phyloP scores from a whole-genome alignment of 306 rosid species.

The Castanea mollissima region DNA sequence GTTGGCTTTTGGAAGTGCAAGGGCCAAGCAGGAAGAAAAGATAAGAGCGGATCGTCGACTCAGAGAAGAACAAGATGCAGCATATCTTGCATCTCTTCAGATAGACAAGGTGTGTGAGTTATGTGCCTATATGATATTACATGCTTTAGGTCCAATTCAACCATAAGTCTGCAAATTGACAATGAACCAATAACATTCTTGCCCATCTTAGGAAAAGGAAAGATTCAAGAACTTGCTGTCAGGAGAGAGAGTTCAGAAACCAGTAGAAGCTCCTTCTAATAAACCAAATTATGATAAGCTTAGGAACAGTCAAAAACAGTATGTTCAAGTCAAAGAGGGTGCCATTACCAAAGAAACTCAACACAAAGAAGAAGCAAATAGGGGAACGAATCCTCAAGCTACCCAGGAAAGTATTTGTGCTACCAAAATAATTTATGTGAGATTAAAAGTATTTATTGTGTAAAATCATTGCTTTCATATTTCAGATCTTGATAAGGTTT shows the following conservation, averaged over 20 bases:
- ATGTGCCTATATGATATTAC: neutral
- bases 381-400: conserved; percentile 40
- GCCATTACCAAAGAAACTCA: conserved; percentile 27
- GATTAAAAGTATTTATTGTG: neutral
- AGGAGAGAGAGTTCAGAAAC: conserved; percentile 35
- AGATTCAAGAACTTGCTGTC: conserved; percentile 29
- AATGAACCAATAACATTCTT: conserved; percentile 18
- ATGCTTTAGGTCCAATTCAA: neutral
- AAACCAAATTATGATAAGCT: conserved; percentile 38
- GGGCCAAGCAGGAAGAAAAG: conserved; percentile 46
- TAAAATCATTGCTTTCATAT: neutral
- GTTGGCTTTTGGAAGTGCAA: conserved; percentile 56
- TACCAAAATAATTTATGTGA: conserved; percentile 1
- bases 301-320: conserved; percentile 30
- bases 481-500: conserved; percentile 70
- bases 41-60: conserved; percentile 61
- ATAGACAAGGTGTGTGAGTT: conserved; percentile 51
- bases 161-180: neutral
- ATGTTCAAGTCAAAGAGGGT: conserved; percentile 32
- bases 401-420: conserved; percentile 41
- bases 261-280: conserved; percentile 28
- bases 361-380: conserved; percentile 33
- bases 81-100: conserved; percentile 63
- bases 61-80: conserved; percentile 81
- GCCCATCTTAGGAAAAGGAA: conserved; percentile 47